A percentile compares a stretch with the other conserved stretches of the same genome.
Evolutionary conservation across 805 yeast genomes (phyloP).

Genomic region (Nakazawaea ernobii): DNA sequence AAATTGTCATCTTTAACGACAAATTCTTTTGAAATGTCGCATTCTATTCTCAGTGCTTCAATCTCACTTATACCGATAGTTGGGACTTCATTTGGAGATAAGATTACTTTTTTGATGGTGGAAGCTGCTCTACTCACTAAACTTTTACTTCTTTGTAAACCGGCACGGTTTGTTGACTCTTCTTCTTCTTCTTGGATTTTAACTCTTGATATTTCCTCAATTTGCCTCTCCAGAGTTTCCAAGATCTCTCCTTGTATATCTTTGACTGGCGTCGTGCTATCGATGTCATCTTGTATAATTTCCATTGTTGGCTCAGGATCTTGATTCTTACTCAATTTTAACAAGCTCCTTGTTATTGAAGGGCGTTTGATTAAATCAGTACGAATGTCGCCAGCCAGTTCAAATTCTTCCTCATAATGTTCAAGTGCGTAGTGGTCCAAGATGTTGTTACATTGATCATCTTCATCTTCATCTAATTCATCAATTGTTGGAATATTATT

Average conservation of each 20-base stretch:
- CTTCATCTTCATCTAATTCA: background rate
- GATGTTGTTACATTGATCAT: background rate
- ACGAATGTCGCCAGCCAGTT: background rate
- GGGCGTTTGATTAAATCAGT: background rate
- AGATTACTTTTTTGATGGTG: background rate
- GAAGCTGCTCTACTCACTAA: background rate
- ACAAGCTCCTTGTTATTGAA: background rate
- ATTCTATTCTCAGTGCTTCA: slow-evolving; percentile 1
- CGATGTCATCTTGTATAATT: background rate
- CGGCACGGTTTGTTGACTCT: background rate
- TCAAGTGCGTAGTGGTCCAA: background rate
- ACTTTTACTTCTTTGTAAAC: background rate
- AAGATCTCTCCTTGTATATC: too few relatives aligned
- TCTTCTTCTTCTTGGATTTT: background rate
- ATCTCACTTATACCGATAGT: slow-evolving; percentile 5
- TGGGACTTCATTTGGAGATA: background rate
- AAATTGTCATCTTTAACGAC: background rate
- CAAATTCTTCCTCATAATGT: background rate
- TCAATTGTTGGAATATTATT: background rate
- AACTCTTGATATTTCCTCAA: background rate
- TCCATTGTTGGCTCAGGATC: background rate
- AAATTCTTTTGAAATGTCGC: background rate
- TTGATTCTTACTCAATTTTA: background rate
- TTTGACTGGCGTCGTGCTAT: too few relatives aligned
- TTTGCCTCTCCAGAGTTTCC: too few relatives aligned